A percentile compares a stretch with the other conserved stretches of the same genome.
These are phyloP conservation scores for Umbilicaria muhlenbergii DNA, from an alignment of 495 filamentous ascomycete species.

Conservation along the genomic window DNA sequence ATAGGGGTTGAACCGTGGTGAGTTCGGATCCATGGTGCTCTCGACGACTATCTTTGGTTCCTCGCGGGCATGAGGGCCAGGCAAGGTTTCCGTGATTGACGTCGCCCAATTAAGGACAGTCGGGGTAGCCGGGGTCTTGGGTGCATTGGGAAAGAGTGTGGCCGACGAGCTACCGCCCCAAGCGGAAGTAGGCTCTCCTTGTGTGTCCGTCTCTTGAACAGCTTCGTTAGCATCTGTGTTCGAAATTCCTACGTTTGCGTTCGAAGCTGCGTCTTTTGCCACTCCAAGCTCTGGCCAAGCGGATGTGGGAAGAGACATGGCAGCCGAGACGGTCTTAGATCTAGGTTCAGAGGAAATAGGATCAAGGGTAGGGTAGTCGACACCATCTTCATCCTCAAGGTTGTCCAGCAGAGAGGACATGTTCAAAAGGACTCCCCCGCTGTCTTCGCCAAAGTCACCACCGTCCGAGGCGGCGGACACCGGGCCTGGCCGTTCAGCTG, in stretches of 20 bases:
- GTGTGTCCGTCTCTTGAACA: background rate
- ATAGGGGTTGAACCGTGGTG: background rate
- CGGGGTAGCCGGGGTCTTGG: background rate
- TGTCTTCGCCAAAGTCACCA: background rate
- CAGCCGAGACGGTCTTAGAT: too few relatives aligned
- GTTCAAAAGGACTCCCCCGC: conserved; percentile 1
- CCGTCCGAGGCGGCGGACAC: background rate
- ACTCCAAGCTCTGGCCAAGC: too few relatives aligned
- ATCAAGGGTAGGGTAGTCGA: conserved; percentile 1
- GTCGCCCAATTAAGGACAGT: background rate
- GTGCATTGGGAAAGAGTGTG: background rate
- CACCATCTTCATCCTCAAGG: conserved; percentile 5
- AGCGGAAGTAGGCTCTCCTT: background rate
- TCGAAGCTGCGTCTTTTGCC: too few relatives aligned
- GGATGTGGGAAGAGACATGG: too few relatives aligned
- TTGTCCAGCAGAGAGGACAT: background rate
- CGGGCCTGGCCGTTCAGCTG: conserved; percentile 2
- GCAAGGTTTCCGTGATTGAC: background rate
- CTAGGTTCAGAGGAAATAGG: too few relatives aligned
- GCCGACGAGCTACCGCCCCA: background rate
- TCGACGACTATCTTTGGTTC: too few relatives aligned
- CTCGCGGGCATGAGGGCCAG: too few relatives aligned
- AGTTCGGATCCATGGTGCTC: too few relatives aligned
- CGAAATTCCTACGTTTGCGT: too few relatives aligned
- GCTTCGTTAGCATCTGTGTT: too few relatives aligned